A percentile compares a stretch with the other conserved stretches of the same genome.
Conservation (phyloP, 257 asterid genomes). For the Scutellaria barbata region DNA sequence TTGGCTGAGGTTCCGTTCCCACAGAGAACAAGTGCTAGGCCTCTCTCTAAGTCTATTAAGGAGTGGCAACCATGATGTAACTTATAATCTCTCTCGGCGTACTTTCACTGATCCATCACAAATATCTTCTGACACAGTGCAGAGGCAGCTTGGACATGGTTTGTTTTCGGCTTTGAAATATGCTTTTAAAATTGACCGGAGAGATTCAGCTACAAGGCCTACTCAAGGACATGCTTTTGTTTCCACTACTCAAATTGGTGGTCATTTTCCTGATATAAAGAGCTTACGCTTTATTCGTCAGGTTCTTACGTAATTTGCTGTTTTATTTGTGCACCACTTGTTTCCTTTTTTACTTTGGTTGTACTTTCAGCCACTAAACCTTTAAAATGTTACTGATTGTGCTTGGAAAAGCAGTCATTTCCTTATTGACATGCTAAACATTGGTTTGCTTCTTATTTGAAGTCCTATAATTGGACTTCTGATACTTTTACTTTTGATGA, state of each 20-base stretch:
- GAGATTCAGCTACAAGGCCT: conserved; percentile 84
- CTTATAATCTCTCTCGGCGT: conserved; percentile 84
- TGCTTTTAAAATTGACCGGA: conserved; percentile 66
- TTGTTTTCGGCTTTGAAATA: conserved; percentile 79
- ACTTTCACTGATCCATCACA: conserved; percentile 82
- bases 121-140: conserved; percentile 69
- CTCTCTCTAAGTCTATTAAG: conserved; percentile 75
- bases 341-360: neutral
- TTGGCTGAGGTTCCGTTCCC: conserved; percentile 88
- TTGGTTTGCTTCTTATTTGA: conserved; percentile 6
- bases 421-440: neutral
- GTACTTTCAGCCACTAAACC: conserved; percentile 12
- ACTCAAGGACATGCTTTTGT: conserved; percentile 84
- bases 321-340: conserved; percentile 1
- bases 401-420: conserved; percentile 14
- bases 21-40: conserved; percentile 76
- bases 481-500: conserved; percentile 7
- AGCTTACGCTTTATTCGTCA: conserved; percentile 81
- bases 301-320: conserved; percentile 47
- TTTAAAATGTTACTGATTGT: conserved; percentile 1
- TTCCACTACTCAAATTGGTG: conserved; percentile 83
- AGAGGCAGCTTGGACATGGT: conserved; percentile 92
- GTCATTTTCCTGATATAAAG: conserved; percentile 75
- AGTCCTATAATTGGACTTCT: neutral
- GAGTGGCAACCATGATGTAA: conserved; percentile 67